Evolutionary conservation across 2,329 filamentous ascomycete species (phyloP), one percentile per base, ranked within the genome.

Genomic region (Verticillium nonalfalfae): DNA sequence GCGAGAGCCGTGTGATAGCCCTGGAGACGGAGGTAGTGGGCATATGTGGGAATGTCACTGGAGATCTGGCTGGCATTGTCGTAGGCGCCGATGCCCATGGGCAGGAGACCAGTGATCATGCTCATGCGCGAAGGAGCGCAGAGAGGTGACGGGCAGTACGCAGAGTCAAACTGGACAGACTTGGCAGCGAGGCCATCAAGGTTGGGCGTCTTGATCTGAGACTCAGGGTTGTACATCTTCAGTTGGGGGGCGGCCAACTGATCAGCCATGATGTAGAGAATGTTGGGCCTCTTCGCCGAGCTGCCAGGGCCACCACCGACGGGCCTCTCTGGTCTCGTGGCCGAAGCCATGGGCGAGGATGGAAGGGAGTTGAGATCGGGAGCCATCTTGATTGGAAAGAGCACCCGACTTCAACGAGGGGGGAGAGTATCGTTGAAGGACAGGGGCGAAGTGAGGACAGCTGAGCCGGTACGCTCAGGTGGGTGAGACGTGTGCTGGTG

Each of bases 121-220:
- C 91, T 92, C 86, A 96, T 96, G 69, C 93, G 89, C 14, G 92
- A 96, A 2, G 93, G 93, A 1, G 93, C 93, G 74, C 93, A 97
- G 45, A 97, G 86, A 7, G 93, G 93, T 11, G 93, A 93, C 64
- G 94, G 94, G 79, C 93, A 97, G 80, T 97, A 97, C 21, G 93
- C 93, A 40, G 90, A 95, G 73, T 96, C 90, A 72, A 97, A 97
- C 72, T 96, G 90, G 36, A 97, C 93, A 10, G 92, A 90, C 63
- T 85, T 85, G 66, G 88, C 85, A 1, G 93, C 92, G 65, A 97
- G 83, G 59, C 86, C 85, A 76, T 97, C 91, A 63, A 97, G 85
- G 77, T 97, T 88, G 57, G 93, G 93, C 1, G 93, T 97, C 77
- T 93, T 91, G 82, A 97, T 97, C 73, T 91, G 90, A 1, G 93